Conservation (phyloP, 371 early-diverging fungal genomes). For the Mucor sp. region DNA sequence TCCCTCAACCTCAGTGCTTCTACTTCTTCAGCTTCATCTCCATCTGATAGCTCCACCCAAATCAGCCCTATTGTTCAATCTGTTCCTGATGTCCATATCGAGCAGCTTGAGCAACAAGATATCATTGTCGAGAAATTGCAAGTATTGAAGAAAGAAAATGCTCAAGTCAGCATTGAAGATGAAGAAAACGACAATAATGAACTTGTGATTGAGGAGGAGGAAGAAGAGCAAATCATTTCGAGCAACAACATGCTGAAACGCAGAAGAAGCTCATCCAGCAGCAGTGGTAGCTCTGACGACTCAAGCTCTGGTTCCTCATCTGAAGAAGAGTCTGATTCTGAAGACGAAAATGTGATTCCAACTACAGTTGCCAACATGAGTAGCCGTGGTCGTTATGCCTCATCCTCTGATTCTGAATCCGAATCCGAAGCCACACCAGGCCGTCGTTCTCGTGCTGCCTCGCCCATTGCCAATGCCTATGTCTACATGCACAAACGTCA, state of each 20-base stretch:
- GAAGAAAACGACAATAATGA: slow-evolving; percentile 2
- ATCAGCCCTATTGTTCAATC: slow-evolving; percentile 22
- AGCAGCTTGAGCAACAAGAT: not conserved
- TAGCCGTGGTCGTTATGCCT: slow-evolving; percentile 35
- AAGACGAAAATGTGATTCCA: slow-evolving; percentile 31
- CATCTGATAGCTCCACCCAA: slow-evolving; percentile 18
- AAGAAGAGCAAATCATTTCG: slow-evolving; percentile 2
- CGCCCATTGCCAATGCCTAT: slow-evolving; percentile 20
- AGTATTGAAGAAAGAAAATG: not conserved
- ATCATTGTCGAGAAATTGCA: slow-evolving; percentile 1
- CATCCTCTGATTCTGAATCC: slow-evolving; percentile 31
- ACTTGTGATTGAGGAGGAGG: slow-evolving; percentile 8
- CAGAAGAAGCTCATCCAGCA: slow-evolving; percentile 27
- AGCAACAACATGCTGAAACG: slow-evolving; percentile 18
- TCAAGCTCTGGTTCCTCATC: slow-evolving; percentile 21
- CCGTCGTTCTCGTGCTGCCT: slow-evolving; percentile 21
- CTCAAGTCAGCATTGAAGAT: not conserved
- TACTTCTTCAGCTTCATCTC: slow-evolving; percentile 30
- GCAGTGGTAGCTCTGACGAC: slow-evolving; percentile 20
- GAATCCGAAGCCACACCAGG: slow-evolving; percentile 33
- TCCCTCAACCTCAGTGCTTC: slow-evolving; percentile 26
- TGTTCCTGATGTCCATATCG: slow-evolving; percentile 2
- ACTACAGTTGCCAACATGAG: slow-evolving; percentile 45
- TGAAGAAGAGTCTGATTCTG: slow-evolving; percentile 25
- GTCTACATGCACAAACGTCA: slow-evolving; percentile 50